These are phyloP conservation scores for Ballota nigra DNA, from an alignment of 257 asterid genomes.

Conservation along the genomic window DNA sequence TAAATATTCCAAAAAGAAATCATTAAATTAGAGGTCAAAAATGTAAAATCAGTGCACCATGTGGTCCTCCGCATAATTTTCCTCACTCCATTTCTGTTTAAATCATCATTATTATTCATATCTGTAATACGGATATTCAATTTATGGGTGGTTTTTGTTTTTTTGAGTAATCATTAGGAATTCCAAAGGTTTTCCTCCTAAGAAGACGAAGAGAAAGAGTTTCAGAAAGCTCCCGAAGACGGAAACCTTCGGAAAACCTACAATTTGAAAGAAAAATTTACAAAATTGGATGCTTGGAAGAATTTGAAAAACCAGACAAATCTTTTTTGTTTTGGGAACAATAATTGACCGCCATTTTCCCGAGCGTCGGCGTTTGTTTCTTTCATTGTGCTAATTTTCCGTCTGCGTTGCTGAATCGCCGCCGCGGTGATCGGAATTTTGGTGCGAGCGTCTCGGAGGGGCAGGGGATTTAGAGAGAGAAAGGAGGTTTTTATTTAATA, in stretches of 20 bases:
- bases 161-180: constrained; percentile 20
- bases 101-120: constrained; percentile 15
- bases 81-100: background rate
- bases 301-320: background rate
- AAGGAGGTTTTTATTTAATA: background rate
- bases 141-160: constrained; percentile 19
- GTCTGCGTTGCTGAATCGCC: background rate
- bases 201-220: constrained; percentile 1
- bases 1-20: too few species aligned
- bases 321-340: constrained; percentile 11
- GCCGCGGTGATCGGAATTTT: constrained; percentile 12
- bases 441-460: background rate
- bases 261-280: background rate
- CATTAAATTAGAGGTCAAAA: constrained; percentile 16
- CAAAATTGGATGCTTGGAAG: constrained; percentile 6
- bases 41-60: constrained; percentile 6
- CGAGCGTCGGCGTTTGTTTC: background rate
- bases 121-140: constrained; percentile 13
- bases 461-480: constrained; percentile 22
- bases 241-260: constrained; percentile 6
- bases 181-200: constrained; percentile 17
- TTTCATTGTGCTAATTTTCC: background rate
- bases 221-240: background rate
- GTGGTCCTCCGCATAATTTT: constrained; percentile 30
- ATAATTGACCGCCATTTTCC: constrained; percentile 9